Percentiles rank a stretch among this genome's conserved stretches.
These are phyloP conservation scores for Globisporangium middletonii DNA, from an alignment of 352 stramenopile genomes.

Conservation along the genomic window DNA sequence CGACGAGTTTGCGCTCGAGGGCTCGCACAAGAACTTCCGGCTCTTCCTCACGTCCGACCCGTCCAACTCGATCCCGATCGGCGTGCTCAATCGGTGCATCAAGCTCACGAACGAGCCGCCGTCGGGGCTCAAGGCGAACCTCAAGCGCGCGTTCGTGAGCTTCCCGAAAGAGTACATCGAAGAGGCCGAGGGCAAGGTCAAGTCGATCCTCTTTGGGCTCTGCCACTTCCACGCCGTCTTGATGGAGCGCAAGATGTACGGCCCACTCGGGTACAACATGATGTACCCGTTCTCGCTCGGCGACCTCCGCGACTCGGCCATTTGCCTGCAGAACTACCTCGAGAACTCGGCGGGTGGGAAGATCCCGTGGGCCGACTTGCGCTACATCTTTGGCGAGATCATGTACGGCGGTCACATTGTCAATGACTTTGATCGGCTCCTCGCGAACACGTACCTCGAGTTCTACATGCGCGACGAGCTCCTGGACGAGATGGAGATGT, in stretches of 20 bases:
- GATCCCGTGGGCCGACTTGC: constrained; percentile 96
- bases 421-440: constrained; percentile 93
- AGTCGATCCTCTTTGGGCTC: constrained; percentile 96
- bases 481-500: constrained; percentile 98
- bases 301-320: constrained; percentile 93
- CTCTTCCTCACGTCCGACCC: constrained; percentile 94
- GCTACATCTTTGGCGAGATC: constrained; percentile 96
- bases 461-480: constrained; percentile 98
- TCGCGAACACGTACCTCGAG: constrained; percentile 97
- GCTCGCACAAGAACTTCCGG: constrained; percentile 92
- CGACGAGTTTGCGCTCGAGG: constrained; percentile 92
- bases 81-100: constrained; percentile 94
- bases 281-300: constrained; percentile 97
- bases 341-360: constrained; percentile 92
- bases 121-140: constrained; percentile 93
- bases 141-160: constrained; percentile 95
- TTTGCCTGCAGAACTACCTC: constrained; percentile 95
- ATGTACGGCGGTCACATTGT: constrained; percentile 97
- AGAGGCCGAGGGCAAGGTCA: constrained; percentile 93
- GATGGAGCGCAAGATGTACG: constrained; percentile 97
- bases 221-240: constrained; percentile 97
- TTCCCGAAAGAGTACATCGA: constrained; percentile 96
- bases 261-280: constrained; percentile 98
- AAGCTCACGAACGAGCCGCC: constrained; percentile 97
- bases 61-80: constrained; percentile 92